Evolutionary conservation across 139 green algal species (phyloP).

Genomic region (Chlamydomonas sp.): DNA sequence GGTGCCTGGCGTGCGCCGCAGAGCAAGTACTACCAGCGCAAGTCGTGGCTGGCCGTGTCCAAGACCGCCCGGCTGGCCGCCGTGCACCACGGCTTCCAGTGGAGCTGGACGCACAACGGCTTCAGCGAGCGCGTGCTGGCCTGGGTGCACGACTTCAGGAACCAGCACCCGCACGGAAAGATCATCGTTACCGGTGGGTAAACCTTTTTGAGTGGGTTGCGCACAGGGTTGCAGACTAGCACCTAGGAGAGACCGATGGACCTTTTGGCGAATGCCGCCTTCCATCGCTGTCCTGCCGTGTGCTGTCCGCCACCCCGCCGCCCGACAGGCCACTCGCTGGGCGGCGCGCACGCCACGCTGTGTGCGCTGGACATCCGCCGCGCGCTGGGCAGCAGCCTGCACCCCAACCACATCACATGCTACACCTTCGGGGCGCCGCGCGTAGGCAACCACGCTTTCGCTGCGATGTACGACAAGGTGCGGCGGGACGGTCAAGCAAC

Average conservation of each 20-base stretch:
- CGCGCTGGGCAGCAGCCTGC: background rate
- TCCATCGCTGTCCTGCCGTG: too few relatives aligned
- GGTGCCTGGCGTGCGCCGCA: too few relatives aligned
- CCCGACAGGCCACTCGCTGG: background rate
- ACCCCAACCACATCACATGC: slow-evolving; percentile 48
- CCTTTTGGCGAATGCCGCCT: too few relatives aligned
- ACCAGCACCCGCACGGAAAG: background rate
- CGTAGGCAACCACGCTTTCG: slow-evolving; percentile 80
- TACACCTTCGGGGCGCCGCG: slow-evolving; percentile 82
- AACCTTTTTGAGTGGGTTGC: too few relatives aligned
- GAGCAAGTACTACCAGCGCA: too few relatives aligned
- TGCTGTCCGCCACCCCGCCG: too few relatives aligned
- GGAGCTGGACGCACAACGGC: background rate
- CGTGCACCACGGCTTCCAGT: background rate
- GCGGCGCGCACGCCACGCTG: background rate
- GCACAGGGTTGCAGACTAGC: too few relatives aligned
- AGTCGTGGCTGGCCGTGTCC: too few relatives aligned
- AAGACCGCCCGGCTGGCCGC: too few relatives aligned
- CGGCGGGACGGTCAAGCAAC: background rate
- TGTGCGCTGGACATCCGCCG: background rate
- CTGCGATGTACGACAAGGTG: slow-evolving; percentile 54
- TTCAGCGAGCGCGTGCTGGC: background rate
- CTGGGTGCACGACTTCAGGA: background rate
- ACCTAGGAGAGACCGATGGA: too few relatives aligned
- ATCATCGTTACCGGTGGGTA: background rate